Evolutionary conservation across 2,329 filamentous ascomycete species (phyloP).

Genomic region (Clarireedia paspali): DNA sequence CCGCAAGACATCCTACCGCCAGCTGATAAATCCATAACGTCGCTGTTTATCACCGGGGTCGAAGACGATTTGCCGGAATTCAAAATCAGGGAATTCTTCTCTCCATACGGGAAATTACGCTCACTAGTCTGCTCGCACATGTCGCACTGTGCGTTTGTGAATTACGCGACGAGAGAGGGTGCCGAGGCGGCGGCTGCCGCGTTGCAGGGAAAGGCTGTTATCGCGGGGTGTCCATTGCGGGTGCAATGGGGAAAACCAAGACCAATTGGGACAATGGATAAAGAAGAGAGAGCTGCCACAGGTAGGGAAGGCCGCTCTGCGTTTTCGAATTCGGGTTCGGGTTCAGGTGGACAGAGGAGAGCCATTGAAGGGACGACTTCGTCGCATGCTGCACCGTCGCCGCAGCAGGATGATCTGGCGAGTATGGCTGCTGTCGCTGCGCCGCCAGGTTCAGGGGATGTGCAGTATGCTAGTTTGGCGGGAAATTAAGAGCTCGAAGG

Average conservation of each 20-base stretch:
- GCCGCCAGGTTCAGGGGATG: conserved; percentile 70
- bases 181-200: conserved; percentile 81
- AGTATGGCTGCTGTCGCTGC: conserved; percentile 50
- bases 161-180: conserved; percentile 76
- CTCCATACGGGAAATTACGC: conserved; percentile 79
- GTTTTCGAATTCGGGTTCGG: conserved; percentile 37
- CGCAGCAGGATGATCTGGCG: conserved; percentile 24
- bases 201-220: conserved; percentile 80
- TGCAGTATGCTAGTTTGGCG: conserved; percentile 77
- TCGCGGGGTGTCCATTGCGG: conserved; percentile 82
- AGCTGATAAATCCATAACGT: conserved; percentile 76
- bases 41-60: conserved; percentile 87
- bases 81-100: conserved; percentile 85
- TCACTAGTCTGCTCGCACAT: conserved; percentile 94
- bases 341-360: conserved; percentile 28
- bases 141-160: conserved; percentile 94
- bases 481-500: conserved; percentile 56
- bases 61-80: conserved; percentile 94
- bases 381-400: conserved; percentile 9
- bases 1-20: conserved; percentile 84
- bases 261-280: conserved; percentile 84
- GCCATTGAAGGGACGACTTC: conserved; percentile 23
- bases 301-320: conserved; percentile 66
- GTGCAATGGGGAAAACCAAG: conserved; percentile 92
- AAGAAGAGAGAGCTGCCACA: conserved; percentile 74